Base-by-base conservation (phyloP, 495 filamentous ascomycete genomes). In the Glonium stellatum region DNA sequence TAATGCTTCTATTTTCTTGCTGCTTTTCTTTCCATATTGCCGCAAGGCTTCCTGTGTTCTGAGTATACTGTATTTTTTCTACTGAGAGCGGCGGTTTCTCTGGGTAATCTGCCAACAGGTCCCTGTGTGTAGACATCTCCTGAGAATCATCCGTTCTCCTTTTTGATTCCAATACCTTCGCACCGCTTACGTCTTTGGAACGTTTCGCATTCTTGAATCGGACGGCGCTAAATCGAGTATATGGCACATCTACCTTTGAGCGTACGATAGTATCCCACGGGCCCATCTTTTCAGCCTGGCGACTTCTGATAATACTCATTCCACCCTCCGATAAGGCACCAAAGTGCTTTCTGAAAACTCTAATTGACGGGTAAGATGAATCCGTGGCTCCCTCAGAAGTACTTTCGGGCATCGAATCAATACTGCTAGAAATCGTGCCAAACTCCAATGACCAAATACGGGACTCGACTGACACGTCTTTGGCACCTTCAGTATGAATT, bases 201-300 rank as follows among this genome's bases (percentile, higher is more conserved):
- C 10, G 3, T 44, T 11, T 44, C 39, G 18, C 10, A 44, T 13
- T 11, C 13, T 44, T 44, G 39, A 13, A 18, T 4, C 12, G 18
- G 39, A 18, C 39, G 39, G 39, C 39, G 48, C 10, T 51, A 44
- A 65, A 62, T 13, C 65, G 58, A 3, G 65, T 52, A 52, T 62
- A 62, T 25, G 65, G 62, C 1, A 68, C 65, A 51, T 68, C 65
- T 15, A 68, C 34, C 23, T 64, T 62, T 10, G 58, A 56, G 1
- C 41, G 23, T 6, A n/a, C 46, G 27, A 22, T 1, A 49, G 27
- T 9, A 5, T 54, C 19, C 13, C 27, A 11, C 42, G 11, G 1
- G 5, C 48, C 48, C 8, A 49, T 48, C 18, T 15, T n/a, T 18
- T 22, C 22, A 11, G 21, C 1, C 41, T 60, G 27, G 31, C 39